Base-by-base conservation (phyloP, 176 grass and related monocot genomes). In the Phoenix dactylifera region DNA sequence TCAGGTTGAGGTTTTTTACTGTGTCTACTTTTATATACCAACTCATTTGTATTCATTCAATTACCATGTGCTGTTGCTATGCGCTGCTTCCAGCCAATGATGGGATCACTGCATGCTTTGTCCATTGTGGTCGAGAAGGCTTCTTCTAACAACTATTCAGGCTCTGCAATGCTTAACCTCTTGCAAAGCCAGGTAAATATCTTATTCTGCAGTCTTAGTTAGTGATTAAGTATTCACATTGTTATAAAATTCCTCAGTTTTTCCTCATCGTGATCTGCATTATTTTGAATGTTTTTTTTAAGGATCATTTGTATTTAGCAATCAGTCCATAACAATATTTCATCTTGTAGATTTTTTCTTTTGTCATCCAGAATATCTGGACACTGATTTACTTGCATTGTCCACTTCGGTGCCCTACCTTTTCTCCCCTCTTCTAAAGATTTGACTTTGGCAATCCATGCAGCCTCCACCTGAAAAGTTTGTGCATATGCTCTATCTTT, bases 131-230 rank as follows among this genome's bases (percentile, higher is more conserved):
- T 88, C 25, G 81, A 92, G 76, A 98, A 92, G 69, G 76, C 76
- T 70, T 85, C 77, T 18, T 80, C 76, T 52, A 85, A 83, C 54
- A 88, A 88, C 55, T 79, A 78, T 4, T 78, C 63, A 71, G 93
- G 87, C 64, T 87, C 81, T 18, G 82, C 87, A 3, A 92, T 87
- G 55, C 93, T 98, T 77, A 98, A 98, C 83, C 76, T 98, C 59
- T 82, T 92, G 63, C 84, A 92, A 70, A 88, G 87, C 55, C 84
- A 98, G 80, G 87, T 98, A 74, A 59, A 60, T 44, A 55, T 54
- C 44, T 48, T 30, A 7, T 32, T 60, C 72, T 30, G 16, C 50
- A 65, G 24, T 24, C 14, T 10, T 23, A 16, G 5, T 26, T 63
- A 44, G 15, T 6, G 35, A 44, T 44, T 44, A 10, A 44, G 6